phyloP scores from a whole-genome alignment of 208 protist genomes.

The Spongospora subterranea region DNA sequence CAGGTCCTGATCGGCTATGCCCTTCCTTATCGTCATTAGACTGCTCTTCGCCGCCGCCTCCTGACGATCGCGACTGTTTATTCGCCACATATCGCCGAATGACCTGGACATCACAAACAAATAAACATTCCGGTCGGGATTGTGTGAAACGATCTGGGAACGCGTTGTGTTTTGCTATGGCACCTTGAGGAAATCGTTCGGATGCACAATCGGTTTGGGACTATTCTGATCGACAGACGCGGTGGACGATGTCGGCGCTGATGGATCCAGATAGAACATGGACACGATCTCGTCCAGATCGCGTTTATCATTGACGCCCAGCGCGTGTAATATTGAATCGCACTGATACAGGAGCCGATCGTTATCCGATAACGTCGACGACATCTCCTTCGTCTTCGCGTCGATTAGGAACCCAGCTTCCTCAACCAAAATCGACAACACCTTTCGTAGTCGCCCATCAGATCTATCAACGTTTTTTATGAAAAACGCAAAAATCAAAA shows the following conservation, averaged over 20 bases:
- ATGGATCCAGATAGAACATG: slow-evolving; percentile 14
- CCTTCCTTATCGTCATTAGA: not conserved
- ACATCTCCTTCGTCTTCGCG: slow-evolving; percentile 70
- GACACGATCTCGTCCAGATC: slow-evolving; percentile 85
- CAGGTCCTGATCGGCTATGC: no score
- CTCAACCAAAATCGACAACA: slow-evolving; percentile 48
- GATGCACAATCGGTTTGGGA: not conserved
- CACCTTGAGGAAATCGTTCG: slow-evolving; percentile 55
- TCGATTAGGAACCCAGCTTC: slow-evolving; percentile 70
- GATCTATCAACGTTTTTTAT: slow-evolving; percentile 17
- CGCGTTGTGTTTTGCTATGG: not conserved
- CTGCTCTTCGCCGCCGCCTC: not conserved
- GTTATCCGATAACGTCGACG: slow-evolving; percentile 76
- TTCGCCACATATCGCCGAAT: slow-evolving; percentile 15
- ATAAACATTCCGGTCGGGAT: no score
- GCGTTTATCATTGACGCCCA: slow-evolving; percentile 81
- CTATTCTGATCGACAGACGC: not conserved
- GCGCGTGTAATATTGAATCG: slow-evolving; percentile 88
- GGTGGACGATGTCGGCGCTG: not conserved
- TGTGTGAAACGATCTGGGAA: not conserved
- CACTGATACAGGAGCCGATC: slow-evolving; percentile 83
- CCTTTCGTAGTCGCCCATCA: slow-evolving; percentile 56
- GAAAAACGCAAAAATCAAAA: not conserved
- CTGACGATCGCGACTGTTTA: not conserved
- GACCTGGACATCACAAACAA: not conserved